These are phyloP conservation scores for Ampelocalamus luodianensis DNA, from an alignment of 176 grass and related monocot genomes.

Conservation along the genomic window DNA sequence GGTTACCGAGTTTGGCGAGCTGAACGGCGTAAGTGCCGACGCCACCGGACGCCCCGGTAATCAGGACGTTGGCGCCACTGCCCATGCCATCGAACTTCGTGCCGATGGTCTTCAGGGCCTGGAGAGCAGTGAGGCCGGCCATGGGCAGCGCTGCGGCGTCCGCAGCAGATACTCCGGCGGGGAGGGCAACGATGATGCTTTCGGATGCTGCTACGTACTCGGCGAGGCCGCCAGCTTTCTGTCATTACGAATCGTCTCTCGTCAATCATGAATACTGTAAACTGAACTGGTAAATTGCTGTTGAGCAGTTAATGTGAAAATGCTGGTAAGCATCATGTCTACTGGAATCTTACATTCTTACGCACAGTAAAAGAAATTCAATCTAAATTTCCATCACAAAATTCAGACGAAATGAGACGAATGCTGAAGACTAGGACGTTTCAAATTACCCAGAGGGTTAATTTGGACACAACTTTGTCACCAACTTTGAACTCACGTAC, in stretches of 20 bases:
- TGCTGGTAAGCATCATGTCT: too few relatives aligned
- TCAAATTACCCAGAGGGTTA: slow-evolving; percentile 7
- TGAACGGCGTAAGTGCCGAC: slow-evolving; percentile 59
- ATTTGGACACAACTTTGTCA: slow-evolving; percentile 44
- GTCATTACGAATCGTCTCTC: not conserved
- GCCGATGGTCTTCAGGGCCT: slow-evolving; percentile 31
- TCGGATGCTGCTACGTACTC: slow-evolving; percentile 42
- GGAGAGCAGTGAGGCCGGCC: slow-evolving; percentile 37
- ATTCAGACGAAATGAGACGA: not conserved
- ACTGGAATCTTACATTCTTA: too few relatives aligned
- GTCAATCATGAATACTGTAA: not conserved
- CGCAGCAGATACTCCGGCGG: slow-evolving; percentile 26
- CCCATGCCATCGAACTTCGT: slow-evolving; percentile 42
- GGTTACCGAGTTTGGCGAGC: slow-evolving; percentile 49
- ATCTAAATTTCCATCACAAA: too few relatives aligned
- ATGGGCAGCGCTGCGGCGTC: slow-evolving; percentile 49
- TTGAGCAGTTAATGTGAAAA: too few relatives aligned
- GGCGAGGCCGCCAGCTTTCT: slow-evolving; percentile 47
- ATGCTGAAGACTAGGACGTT: not conserved
- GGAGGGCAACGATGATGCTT: slow-evolving; percentile 6
- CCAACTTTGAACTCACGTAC: slow-evolving; percentile 43
- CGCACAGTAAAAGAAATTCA: not conserved
- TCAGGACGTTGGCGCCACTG: slow-evolving; percentile 35
- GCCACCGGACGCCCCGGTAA: slow-evolving; percentile 55
- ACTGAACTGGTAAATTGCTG: too few relatives aligned